Percentiles rank a stretch among this genome's conserved stretches.
Conservation (phyloP, 2,329 filamentous ascomycete genomes). For the Talaromyces sp. region DNA sequence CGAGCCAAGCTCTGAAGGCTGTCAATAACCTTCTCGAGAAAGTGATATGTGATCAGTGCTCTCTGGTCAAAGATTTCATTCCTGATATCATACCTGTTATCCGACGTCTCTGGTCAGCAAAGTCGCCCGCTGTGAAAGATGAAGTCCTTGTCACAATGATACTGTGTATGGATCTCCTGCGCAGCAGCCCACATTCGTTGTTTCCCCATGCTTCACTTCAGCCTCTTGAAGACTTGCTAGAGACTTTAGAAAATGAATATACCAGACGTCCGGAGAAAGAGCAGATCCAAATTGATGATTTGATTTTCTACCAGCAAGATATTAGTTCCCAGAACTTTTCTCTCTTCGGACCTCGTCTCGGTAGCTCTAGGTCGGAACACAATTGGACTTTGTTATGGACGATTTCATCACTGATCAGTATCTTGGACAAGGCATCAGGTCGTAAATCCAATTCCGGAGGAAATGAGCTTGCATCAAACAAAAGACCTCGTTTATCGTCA, state of each 20-base stretch:
- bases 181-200: constrained; percentile 39
- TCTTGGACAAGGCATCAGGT: constrained; percentile 29
- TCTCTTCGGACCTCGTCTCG: constrained; percentile 36
- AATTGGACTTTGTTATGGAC: constrained; percentile 40
- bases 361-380: constrained; percentile 34
- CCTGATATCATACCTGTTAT: constrained; percentile 66
- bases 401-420: constrained; percentile 40
- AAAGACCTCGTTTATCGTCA: constrained; percentile 37
- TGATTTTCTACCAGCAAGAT: constrained; percentile 52
- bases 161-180: constrained; percentile 59
- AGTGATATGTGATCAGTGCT: constrained; percentile 64
- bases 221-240: constrained; percentile 62
- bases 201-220: constrained; percentile 37
- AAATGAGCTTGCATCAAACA: constrained; percentile 25
- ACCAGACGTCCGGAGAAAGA: constrained; percentile 65
- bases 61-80: constrained; percentile 58
- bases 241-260: constrained; percentile 76
- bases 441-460: constrained; percentile 14
- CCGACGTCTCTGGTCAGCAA: constrained; percentile 72
- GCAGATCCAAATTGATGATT: constrained; percentile 72
- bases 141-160: constrained; percentile 73
- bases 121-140: constrained; percentile 63
- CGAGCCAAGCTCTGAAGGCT: constrained; percentile 69
- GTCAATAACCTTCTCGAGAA: constrained; percentile 68
- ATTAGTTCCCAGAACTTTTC: constrained; percentile 34